Base-by-base conservation (phyloP, 257 asterid species). In the Gardenia jasminoides region DNA sequence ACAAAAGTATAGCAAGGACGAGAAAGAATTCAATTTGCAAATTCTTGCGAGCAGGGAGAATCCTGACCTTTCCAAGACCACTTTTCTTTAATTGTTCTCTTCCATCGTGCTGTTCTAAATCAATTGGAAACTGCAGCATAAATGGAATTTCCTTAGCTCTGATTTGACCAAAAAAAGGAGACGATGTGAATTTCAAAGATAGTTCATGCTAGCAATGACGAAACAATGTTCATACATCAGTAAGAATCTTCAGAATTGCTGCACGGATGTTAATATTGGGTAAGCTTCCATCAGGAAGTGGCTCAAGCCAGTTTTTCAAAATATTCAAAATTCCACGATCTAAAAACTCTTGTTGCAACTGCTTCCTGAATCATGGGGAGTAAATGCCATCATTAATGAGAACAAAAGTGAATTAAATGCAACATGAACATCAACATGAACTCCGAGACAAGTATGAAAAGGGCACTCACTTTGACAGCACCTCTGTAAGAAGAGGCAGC, bases 211-310 rank as follows among this genome's bases (percentile, higher is more conserved):
- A 62, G 43, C 36, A 67, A 74, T 67, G 39, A 33, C 17, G 26
- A 33, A 71, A 10, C 68, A 47, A 33, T 64, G 50, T 76, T 10
- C 93, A 67, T 83, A 95, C 99, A 80, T 95, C 99, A 66, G 92
- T 88, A 77, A 93, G 90, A 77, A 96, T 92, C 86, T 84, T 88
- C 54, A 96, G 76, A 84, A 96, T 89, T 72, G 98, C 97, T 48
- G 97, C 96, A 44, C 99, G 94, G 50, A 95, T 85, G 71, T 95
- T 95, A 48, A 92, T 93, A 84, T 93, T 95, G 19, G 99, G 99
- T 68, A 94, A 87, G 89, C 99, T 93, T 80, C 98, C 98, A 85
- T 94, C 99, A 41, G 99, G 99, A 66, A 94, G 90, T 62, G 99
- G 99, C 83, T 94, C 99, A 64, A 94, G 99, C 98, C 99, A 94